phyloP scores from a whole-genome alignment of 192 early-diverging fungal genomes.

The Linnemannia elongata region DNA sequence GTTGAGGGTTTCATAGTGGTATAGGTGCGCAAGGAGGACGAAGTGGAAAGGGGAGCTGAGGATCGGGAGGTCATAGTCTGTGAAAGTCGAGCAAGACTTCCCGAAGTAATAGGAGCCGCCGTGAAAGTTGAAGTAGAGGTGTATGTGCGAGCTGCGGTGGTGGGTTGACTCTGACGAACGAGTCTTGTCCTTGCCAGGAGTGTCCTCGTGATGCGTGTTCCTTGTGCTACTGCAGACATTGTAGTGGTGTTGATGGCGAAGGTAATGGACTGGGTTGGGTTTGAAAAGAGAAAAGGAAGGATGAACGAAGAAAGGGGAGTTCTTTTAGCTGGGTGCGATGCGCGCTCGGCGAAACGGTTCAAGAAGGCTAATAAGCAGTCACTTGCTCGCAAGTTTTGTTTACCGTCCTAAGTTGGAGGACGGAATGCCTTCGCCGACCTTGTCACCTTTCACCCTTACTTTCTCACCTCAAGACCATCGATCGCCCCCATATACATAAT shows the following conservation, averaged over 20 bases:
- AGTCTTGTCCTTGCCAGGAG: background rate
- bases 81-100: background rate
- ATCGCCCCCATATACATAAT: slow-evolving; percentile 22
- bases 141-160: background rate
- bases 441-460: background rate
- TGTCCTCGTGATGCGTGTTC: slow-evolving; percentile 2
- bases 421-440: slow-evolving; percentile 8
- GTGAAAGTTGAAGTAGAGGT: no score
- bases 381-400: background rate
- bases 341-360: slow-evolving; percentile 2
- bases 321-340: background rate
- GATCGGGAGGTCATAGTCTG: background rate
- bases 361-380: slow-evolving; percentile 21
- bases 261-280: background rate
- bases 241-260: background rate
- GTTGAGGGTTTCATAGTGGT: slow-evolving; percentile 15
- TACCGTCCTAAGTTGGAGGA: background rate
- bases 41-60: background rate
- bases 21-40: slow-evolving; percentile 9
- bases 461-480: background rate
- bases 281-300: background rate
- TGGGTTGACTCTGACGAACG: background rate
- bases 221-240: slow-evolving; percentile 14
- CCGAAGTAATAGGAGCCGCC: background rate
- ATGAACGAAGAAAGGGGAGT: background rate